These are phyloP conservation scores for Skeletonema tropicum DNA, from an alignment of 108 stramenopile genomes.

Conservation along the genomic window DNA sequence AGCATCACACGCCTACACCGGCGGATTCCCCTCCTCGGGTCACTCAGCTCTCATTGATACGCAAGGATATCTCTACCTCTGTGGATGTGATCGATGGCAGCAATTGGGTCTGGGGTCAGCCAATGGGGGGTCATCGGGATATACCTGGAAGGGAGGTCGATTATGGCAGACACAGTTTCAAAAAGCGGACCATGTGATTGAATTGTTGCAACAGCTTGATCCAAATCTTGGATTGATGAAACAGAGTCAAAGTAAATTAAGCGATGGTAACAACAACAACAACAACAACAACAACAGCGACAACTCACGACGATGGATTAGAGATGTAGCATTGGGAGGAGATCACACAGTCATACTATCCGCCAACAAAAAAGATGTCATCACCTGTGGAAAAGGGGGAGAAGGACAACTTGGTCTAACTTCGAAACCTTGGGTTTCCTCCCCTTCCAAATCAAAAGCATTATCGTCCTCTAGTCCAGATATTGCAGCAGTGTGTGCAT, in stretches of 20 bases:
- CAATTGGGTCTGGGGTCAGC: slow-evolving; percentile 70
- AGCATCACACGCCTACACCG: slow-evolving; percentile 43
- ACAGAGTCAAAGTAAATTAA: neutral
- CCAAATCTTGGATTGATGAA: neutral
- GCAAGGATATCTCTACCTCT: slow-evolving; percentile 56
- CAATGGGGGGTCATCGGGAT: slow-evolving; percentile 62
- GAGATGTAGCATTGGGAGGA: slow-evolving; percentile 74
- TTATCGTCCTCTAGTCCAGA: slow-evolving; percentile 42
- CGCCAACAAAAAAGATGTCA: slow-evolving; percentile 55
- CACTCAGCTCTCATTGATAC: slow-evolving; percentile 65
- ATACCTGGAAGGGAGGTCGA: slow-evolving; percentile 69
- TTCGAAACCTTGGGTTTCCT: slow-evolving; percentile 67
- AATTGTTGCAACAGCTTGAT: slow-evolving; percentile 37
- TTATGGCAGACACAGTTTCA: slow-evolving; percentile 62
- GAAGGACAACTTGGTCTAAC: slow-evolving; percentile 67
- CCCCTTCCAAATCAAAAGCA: slow-evolving; percentile 58
- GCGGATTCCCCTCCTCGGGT: slow-evolving; percentile 56
- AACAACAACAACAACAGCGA: no score
- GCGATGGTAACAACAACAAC: neutral
- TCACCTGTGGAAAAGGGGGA: slow-evolving; percentile 65
- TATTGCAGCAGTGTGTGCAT: slow-evolving; percentile 62
- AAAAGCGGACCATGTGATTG: slow-evolving; percentile 25
- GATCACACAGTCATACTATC: slow-evolving; percentile 73
- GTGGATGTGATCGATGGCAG: slow-evolving; percentile 80
- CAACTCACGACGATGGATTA: slow-evolving; percentile 35